Conservation (phyloP, 148 eudicot species). For the Fagopyrum homotropicum region DNA sequence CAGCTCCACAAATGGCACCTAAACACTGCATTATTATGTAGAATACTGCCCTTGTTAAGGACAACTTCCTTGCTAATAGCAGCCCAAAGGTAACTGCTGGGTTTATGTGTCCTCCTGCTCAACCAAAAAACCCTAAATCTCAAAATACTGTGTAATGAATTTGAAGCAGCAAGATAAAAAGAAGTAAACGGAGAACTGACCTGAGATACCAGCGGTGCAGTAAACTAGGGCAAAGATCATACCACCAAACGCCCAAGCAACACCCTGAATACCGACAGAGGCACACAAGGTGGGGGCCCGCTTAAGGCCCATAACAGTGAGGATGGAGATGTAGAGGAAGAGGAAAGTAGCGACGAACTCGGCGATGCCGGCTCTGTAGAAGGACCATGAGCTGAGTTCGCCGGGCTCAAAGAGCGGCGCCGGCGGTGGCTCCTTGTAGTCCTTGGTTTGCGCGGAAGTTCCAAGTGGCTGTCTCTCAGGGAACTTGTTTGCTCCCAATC, state of each 20-base stretch:
- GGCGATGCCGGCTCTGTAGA: slow-evolving; percentile 85
- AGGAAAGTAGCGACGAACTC: slow-evolving; percentile 85
- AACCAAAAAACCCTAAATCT: background rate
- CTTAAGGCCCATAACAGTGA: slow-evolving; percentile 73
- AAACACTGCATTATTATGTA: slow-evolving; percentile 86
- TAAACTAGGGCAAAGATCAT: slow-evolving; percentile 94
- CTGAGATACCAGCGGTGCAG: slow-evolving; percentile 94
- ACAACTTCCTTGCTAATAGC: slow-evolving; percentile 73
- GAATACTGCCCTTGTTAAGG: slow-evolving; percentile 74
- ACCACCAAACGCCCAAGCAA: slow-evolving; percentile 98
- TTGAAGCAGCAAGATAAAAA: background rate
- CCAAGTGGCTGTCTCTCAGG: slow-evolving; percentile 71
- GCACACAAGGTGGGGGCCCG: slow-evolving; percentile 53
- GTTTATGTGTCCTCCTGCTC: slow-evolving; percentile 85
- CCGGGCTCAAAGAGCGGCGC: slow-evolving; percentile 78
- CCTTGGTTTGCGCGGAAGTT: slow-evolving; percentile 69
- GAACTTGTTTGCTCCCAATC: slow-evolving; percentile 72
- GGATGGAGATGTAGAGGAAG: slow-evolving; percentile 59
- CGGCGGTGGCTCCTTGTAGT: slow-evolving; percentile 78
- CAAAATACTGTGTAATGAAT: background rate
- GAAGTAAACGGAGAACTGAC: slow-evolving; percentile 19
- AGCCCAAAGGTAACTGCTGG: slow-evolving; percentile 90
- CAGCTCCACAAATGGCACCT: slow-evolving; percentile 89
- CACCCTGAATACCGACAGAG: slow-evolving; percentile 78
- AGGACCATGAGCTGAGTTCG: slow-evolving; percentile 73